Conservation (phyloP, 495 filamentous ascomycete genomes). For the Hypomontagnella submonticulosa region DNA sequence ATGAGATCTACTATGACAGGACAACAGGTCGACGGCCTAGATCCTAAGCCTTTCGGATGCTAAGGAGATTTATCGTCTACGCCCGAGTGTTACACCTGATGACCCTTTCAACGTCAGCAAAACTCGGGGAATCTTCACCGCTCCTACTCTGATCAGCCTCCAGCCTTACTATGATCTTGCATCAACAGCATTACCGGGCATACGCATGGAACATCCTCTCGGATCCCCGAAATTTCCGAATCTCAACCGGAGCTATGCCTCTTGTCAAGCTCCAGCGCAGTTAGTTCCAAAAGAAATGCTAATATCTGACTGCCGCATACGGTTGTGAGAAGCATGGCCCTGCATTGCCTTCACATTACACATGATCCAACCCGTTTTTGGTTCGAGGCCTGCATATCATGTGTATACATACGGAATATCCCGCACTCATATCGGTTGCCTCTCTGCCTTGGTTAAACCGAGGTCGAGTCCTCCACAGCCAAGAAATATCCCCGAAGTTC, state of each 20-base stretch:
- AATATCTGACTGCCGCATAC: constrained; percentile 21
- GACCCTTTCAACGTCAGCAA: constrained; percentile 13
- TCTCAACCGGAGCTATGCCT: constrained; percentile 17
- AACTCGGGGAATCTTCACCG: constrained; percentile 20
- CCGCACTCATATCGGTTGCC: constrained; percentile 23
- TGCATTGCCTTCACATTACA: constrained; percentile 13
- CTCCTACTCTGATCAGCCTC: constrained; percentile 29
- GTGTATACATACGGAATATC: constrained; percentile 19
- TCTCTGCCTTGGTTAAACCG: constrained; percentile 10
- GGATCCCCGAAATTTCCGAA: constrained; percentile 33
- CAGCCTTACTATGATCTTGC: constrained; percentile 38
- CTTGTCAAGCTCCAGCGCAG: constrained; percentile 20
- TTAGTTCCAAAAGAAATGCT: constrained; percentile 12
- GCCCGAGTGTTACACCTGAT: constrained; percentile 5
- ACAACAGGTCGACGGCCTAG: background rate
- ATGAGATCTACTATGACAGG: background rate
- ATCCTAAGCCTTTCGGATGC: constrained; percentile 22
- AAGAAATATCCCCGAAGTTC: constrained; percentile 38
- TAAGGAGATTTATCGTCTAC: background rate
- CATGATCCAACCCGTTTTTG: constrained; percentile 17
- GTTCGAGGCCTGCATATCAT: constrained; percentile 16
- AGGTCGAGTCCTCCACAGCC: constrained; percentile 22
- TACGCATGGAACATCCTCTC: constrained; percentile 9
- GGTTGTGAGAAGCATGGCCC: constrained; percentile 12
- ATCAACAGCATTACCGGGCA: background rate